Evolutionary conservation across 2,329 filamentous ascomycete genomes (phyloP), one percentile per base, ranked within the genome.

Genomic region (Exophiala aquamarina): DNA sequence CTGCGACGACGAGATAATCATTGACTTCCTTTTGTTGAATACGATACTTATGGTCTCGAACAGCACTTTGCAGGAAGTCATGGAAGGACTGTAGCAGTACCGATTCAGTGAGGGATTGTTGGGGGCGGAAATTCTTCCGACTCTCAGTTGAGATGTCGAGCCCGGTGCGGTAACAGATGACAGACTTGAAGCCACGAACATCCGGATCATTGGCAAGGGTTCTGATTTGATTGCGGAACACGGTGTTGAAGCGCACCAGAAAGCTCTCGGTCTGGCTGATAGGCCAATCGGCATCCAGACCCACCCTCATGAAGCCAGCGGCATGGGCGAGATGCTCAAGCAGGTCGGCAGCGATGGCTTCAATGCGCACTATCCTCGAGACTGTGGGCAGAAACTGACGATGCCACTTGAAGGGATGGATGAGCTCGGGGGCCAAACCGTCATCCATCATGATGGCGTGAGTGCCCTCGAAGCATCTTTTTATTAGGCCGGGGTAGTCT

Each of bases 111-210:
- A 61, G 43, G 3, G 57, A 58, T 41, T 58, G 59, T 42, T 56
- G 59, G 18, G 51, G 56, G 14, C 57, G 46, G 37, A 57, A 61
- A 45, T 53, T 60, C 33, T 56, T 55, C 19, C 46, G 39, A 49
- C 49, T 59, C 68, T 23, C 61, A 55, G 19, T 55, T 44, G 7
- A 68, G 13, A 92, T 72, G 31, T 79, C 78, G 4, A 91, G 72
- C 0, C 89, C 89, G 0, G 83, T 87, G 11, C 88, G 78, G 63
- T 93, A 93, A 67, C 88, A 92, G 45, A 94, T 81, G 39, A 91
- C 82, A 1, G 83, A 87, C 66, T 94, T 93, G 76, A 94, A 94
- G 2, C 79, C 89, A 1, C 81, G 87, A 2, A 94, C 83, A 14
- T 83, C 76, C 0, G 78, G 70, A 60, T 93, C 83, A 0, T 73